Base-by-base conservation (phyloP, 2,329 filamentous ascomycete species). In the Diplodia mutila region DNA sequence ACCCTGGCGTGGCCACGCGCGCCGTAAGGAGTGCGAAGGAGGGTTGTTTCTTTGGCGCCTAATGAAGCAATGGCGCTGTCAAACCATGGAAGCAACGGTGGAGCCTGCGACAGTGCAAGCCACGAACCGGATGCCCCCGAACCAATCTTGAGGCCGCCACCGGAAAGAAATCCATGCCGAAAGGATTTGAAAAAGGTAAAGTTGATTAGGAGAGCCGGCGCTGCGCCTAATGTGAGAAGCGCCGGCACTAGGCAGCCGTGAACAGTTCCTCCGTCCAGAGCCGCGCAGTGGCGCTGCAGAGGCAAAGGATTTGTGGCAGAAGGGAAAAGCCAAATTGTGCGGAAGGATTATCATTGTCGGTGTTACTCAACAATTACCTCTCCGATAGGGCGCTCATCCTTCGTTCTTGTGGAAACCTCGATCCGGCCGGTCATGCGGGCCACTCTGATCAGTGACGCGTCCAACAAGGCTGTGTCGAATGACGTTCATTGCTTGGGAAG, bases 101-200 rank as follows among this genome's bases (percentile, higher is more conserved):
- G 14, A 32, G 57, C 39, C 39, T 32, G 23, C 46, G 39, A 46
- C 55, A 48, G 55, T n/a, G 55, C 39, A 16, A 61, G 55, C 55
- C 55, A 63, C 46, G 46, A 9, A 34, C 49, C 27, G 29, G 46
- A 8, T 9, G 57, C 57, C 12, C 23, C 34, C 34, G 16, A 61
- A n/a, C 39, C 59, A 42, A 27, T 18, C 27, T 39, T 12, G 18
- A 51, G 29, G 46, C 46, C 27, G 18, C 59, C 59, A 51, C 59
- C 46, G 59, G 46, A 51, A 32, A 51, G 53, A 51, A 63, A 51
- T 18, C 59, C 59, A 63, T n/a, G 59, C 59, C 34, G 46, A 63
- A 63, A 63, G 46, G 16, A 61, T 32, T 32, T 34, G 21, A 12
- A 61, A 61, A 49, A 25, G 57, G 21, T 9, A 61, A 46, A 23